Base-by-base conservation (phyloP, 2,329 filamentous ascomycete genomes). In the Didymella sp. region DNA sequence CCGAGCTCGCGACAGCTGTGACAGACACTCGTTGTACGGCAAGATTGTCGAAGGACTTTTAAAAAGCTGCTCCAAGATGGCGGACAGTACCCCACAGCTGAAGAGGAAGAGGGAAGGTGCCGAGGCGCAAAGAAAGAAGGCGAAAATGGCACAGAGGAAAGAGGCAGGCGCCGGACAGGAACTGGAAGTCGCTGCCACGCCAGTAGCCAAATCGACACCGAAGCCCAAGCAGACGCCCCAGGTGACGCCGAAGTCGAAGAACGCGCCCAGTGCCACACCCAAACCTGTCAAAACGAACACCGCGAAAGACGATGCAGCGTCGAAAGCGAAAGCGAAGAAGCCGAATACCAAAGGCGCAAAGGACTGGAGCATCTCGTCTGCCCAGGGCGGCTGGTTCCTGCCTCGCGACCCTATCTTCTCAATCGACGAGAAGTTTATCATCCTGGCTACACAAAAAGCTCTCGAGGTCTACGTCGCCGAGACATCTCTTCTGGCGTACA, bases 381-480 rank as follows among this genome's bases (percentile, higher is more conserved):
- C 81, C 7, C 71, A 79, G 27, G 85, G 83, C 37, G 86, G 86
- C 21, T 80, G 81, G 51, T 85, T 85, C 66, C 75, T 84, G 53
- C 76, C 81, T 42, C 72, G 83, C 46, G 84, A 88, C 64, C 83
- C 86, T 6, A 68, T 86, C 8, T 83, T 87, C 68, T 82, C 84
- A 2, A 61, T 64, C n/a, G 83, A 88, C 70, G 83, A 85, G 64
- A 80, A 82, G 78, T 84, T 73, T 76, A 74, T 97, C 35, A 87
- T 97, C 55, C 75, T 96, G 53, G 85, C 89, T 28, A 91, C 91
- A 69, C 85, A 87, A 58, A 88, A 85, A 25, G 88, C 89, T 9
- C 81, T 97, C 51, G 89, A 92, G 73, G 84, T 96, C 24, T 96
- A 95, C 76, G 90, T 90, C 1, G 86, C 91, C 27, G 81, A 85